Evolutionary conservation across 371 early-diverging fungal genomes (phyloP).

Genomic region (Rhizopus arrhizus): DNA sequence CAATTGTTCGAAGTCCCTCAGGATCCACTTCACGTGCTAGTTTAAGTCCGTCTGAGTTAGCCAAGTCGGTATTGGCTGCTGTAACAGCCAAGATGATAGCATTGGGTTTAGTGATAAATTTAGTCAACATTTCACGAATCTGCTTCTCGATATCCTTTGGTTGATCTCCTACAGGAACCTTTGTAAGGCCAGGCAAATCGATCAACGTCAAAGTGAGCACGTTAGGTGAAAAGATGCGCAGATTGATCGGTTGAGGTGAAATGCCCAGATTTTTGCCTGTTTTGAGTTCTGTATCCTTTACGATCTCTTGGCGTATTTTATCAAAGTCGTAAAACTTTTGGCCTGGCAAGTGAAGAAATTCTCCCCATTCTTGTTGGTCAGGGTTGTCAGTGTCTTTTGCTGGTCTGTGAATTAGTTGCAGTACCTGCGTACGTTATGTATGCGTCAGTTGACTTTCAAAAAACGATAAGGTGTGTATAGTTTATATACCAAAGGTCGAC

Average conservation of each 20-base stretch:
- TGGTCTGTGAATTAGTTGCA: constrained; percentile 94
- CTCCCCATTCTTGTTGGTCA: constrained; percentile 91
- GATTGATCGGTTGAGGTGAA: constrained; percentile 93
- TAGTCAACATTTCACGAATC: constrained; percentile 94
- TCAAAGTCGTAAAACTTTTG: constrained; percentile 91
- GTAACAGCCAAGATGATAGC: constrained; percentile 98
- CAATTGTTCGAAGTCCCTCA: constrained; percentile 96
- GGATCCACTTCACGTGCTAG: constrained; percentile 97
- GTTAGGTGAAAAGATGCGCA: constrained; percentile 92
- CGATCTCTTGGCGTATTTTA: constrained; percentile 93
- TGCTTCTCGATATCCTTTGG: constrained; percentile 98
- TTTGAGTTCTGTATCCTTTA: constrained; percentile 89
- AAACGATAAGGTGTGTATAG: neutral
- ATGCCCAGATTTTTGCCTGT: constrained; percentile 90
- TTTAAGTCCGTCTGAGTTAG: constrained; percentile 98
- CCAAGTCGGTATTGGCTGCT: constrained; percentile 97
- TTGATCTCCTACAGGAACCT: constrained; percentile 98
- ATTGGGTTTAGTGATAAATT: constrained; percentile 93
- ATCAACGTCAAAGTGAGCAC: constrained; percentile 97
- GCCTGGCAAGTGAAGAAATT: constrained; percentile 93
- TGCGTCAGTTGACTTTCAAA: neutral
- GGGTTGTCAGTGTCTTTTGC: constrained; percentile 34
- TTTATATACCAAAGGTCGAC: constrained; percentile 82
- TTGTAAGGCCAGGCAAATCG: constrained; percentile 98
- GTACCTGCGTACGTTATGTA: constrained; percentile 51